Conservation (phyloP, 2,329 filamentous ascomycete genomes). For the Xylaria arbuscula region DNA sequence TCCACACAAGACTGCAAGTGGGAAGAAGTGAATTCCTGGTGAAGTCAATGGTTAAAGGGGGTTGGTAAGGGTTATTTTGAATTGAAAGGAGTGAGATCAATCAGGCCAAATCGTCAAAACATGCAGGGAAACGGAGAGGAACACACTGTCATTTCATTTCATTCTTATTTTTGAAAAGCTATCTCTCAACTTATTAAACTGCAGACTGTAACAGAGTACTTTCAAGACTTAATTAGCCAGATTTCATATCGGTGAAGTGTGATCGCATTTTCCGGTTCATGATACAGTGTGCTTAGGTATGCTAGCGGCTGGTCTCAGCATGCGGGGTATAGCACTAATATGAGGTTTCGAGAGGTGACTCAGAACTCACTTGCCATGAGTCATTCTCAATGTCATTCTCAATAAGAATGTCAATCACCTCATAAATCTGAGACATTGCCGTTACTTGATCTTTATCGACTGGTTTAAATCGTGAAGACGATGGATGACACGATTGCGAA, state of each 20-base stretch:
- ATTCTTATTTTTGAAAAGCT: too few relatives aligned
- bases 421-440: background rate
- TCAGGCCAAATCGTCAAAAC: background rate
- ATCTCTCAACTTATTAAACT: background rate
- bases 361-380: constrained; percentile 19
- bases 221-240: background rate
- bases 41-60: background rate
- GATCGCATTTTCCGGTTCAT: too few relatives aligned
- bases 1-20: constrained; percentile 5
- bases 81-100: background rate
- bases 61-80: background rate
- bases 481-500: constrained; percentile 38
- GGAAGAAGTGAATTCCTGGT: background rate
- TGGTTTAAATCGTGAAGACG: constrained; percentile 49
- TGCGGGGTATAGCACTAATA: background rate
- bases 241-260: background rate
- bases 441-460: background rate
- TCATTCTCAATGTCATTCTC: constrained; percentile 22
- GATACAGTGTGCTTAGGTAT: background rate
- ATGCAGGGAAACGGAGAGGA: background rate
- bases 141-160: background rate
- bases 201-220: background rate
- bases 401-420: background rate
- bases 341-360: constrained; percentile 4
- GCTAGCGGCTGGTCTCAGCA: background rate